Conservation (phyloP, 495 filamentous ascomycete species). For the Penicillium robsamsonii region DNA sequence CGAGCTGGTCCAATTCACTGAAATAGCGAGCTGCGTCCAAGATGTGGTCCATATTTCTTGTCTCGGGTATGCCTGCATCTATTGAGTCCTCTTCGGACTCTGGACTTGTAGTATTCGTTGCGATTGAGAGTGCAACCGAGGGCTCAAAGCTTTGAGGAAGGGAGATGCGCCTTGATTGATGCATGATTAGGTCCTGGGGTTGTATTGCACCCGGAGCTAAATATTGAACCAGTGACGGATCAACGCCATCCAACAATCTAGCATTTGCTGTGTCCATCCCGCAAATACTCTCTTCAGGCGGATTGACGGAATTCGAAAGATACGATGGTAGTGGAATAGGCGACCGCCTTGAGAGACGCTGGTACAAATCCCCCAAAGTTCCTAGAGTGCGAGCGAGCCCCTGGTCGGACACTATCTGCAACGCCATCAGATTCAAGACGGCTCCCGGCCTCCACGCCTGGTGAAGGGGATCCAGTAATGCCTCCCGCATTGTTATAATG, state of each 20-base stretch:
- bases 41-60: not conserved
- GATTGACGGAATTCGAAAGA: too few species aligned
- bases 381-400: slow-evolving; percentile 24
- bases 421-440: slow-evolving; percentile 33
- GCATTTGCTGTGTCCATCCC: too few species aligned
- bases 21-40: not conserved
- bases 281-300: too few species aligned
- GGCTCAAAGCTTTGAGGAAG: not conserved
- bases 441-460: slow-evolving; percentile 34
- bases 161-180: not conserved
- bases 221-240: too few species aligned
- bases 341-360: too few species aligned
- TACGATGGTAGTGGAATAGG: too few species aligned
- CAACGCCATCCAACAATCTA: too few species aligned
- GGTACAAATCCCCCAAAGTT: slow-evolving; percentile 33
- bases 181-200: too few species aligned
- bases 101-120: not conserved
- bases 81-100: not conserved
- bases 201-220: too few species aligned
- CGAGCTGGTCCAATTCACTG: not conserved
- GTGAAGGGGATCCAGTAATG: slow-evolving; percentile 44
- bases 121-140: not conserved
- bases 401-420: slow-evolving; percentile 35
- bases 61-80: not conserved
- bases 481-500: slow-evolving; percentile 41